These are phyloP conservation scores for Polytolypa hystricis DNA, from an alignment of 2,329 filamentous ascomycete species.

Conservation along the genomic window DNA sequence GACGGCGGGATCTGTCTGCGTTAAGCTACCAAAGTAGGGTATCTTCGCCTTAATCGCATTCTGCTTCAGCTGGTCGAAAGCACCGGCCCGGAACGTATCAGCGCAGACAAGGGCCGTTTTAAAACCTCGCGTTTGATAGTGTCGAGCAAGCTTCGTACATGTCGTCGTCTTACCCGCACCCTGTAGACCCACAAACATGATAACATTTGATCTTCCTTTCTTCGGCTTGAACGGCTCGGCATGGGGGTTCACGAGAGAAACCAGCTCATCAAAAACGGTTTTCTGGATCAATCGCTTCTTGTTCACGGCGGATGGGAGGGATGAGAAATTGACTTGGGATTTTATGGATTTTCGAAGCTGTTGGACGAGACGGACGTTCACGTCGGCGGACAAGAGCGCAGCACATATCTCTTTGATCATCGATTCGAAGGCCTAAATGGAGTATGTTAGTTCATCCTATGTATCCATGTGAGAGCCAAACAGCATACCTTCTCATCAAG, in stretches of 20 bases:
- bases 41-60: slow-evolving; percentile 99
- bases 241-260: slow-evolving; percentile 90
- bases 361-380: slow-evolving; percentile 89
- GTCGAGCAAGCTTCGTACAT: slow-evolving; percentile 89
- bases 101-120: slow-evolving; percentile 90
- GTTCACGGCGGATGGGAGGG: slow-evolving; percentile 81
- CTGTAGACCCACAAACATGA: slow-evolving; percentile 98
- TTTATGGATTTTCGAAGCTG: slow-evolving; percentile 90
- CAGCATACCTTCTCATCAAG: slow-evolving; percentile 78
- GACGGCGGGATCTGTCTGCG: slow-evolving; percentile 87
- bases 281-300: slow-evolving; percentile 99
- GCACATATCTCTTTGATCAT: slow-evolving; percentile 99
- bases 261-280: slow-evolving; percentile 91
- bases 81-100: slow-evolving; percentile 95
- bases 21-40: slow-evolving; percentile 93
- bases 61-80: slow-evolving; percentile 97
- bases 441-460: slow-evolving; percentile 6
- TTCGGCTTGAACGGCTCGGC: slow-evolving; percentile 92
- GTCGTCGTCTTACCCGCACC: slow-evolving; percentile 97
- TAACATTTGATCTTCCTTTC: slow-evolving; percentile 91
- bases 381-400: slow-evolving; percentile 90
- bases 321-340: slow-evolving; percentile 83
- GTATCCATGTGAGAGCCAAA: slow-evolving; percentile 5
- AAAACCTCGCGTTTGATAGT: slow-evolving; percentile 91
- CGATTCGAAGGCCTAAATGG: slow-evolving; percentile 69